These are phyloP conservation scores for Saccharum spontaneum DNA, from an alignment of 176 grass and related monocot species.

Conservation along the genomic window DNA sequence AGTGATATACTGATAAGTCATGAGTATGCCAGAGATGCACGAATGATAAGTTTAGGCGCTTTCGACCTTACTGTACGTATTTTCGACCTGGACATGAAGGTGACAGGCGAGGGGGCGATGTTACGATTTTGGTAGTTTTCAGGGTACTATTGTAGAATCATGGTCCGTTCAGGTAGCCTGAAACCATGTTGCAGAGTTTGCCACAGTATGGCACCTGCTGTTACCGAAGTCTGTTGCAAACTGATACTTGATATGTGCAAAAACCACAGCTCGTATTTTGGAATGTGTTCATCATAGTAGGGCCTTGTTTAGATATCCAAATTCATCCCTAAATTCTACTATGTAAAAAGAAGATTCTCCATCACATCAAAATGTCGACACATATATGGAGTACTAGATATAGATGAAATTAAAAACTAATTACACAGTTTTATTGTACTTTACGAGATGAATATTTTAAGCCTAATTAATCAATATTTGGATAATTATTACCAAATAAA, in stretches of 20 bases:
- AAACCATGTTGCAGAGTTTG: background rate
- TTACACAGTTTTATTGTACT: no score
- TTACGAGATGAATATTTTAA: no score
- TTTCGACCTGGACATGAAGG: conserved; percentile 8
- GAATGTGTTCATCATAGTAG: background rate
- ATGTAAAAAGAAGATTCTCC: no score
- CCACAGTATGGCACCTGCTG: background rate
- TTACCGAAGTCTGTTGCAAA: background rate
- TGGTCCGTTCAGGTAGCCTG: background rate
- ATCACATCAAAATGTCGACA: no score
- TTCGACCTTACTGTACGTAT: background rate
- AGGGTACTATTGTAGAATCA: background rate
- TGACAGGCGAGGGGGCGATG: background rate
- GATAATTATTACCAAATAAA: no score
- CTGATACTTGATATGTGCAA: no score
- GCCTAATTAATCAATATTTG: no score
- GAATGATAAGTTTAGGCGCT: background rate
- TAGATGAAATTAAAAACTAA: no score
- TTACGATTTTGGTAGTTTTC: background rate
- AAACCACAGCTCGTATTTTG: background rate
- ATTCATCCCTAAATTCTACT: no score
- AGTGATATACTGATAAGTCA: background rate
- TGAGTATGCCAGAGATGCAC: background rate
- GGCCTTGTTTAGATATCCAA: no score
- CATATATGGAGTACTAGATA: no score